Base-by-base conservation (phyloP, 2,329 filamentous ascomycete species). In the Botrytis cinerea region DNA sequence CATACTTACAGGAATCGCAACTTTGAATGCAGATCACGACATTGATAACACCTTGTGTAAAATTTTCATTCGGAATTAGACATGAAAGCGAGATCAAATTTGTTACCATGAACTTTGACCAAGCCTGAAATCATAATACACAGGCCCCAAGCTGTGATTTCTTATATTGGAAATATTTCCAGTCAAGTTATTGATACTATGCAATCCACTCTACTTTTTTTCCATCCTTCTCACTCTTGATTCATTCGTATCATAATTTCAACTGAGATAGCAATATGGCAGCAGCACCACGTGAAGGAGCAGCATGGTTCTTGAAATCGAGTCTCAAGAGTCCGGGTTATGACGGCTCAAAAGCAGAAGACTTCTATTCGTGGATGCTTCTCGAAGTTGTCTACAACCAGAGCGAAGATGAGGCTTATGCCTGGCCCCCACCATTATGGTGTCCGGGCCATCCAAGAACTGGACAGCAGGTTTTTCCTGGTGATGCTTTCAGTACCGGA, bases 241-340 rank as follows among this genome's bases (percentile, higher is more conserved):
- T 68, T n/a, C 18, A 68, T 51, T n/a, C 38, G 32, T 28, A 68
- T 51, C 9, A 16, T 4, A 10, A 22, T n/a, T 54, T 35, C 4
- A n/a, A 20, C 51, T 40, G 25, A 40, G 1, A 20, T 10, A 25
- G 38, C 28, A 54, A 68, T 18, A 68, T 67, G 64, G 45, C 64
- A 25, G 45, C 64, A 68, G 46, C 64, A 40, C 45, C 64, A 38
- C 46, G 64, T 18, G 64, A 54, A 68, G 45, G 64, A 9, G 28
- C 25, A 35, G 64, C 43, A 68, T 68, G 64, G 46, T 68, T 68
- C 46, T 68, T 54, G 14, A 68, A 68, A 68, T 48, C 45, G 25
- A 68, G 64, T 54, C 64, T 68, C 35, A 68, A 68, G 64, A 54
- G 46, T 28, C 64, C 64, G 40, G 46, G 45, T 28, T 54, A 54